phyloP scores from a whole-genome alignment of 306 rosid species.

The Trifolium fragiferum region DNA sequence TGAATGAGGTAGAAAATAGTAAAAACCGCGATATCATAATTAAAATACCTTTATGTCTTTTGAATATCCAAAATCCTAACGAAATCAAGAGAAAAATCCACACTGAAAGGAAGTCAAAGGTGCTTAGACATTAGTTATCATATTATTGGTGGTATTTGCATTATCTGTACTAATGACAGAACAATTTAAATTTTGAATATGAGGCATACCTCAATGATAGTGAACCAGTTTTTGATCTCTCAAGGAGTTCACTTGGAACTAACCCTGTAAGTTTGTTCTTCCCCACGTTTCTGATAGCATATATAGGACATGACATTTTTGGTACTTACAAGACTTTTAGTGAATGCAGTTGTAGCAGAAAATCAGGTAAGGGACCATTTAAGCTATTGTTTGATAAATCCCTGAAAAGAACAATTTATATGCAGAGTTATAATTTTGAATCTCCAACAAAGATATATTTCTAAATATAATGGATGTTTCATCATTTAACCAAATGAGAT shows the following conservation, averaged over 20 bases:
- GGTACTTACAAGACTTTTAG: constrained; percentile 56
- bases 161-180: no score
- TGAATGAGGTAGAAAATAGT: no score
- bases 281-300: no score
- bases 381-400: constrained; percentile 65
- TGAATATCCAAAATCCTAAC: constrained; percentile 5
- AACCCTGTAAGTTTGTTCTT: constrained; percentile 51
- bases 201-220: constrained; percentile 53
- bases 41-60: constrained; percentile 27
- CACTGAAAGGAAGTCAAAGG: constrained; percentile 8
- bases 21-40: no score
- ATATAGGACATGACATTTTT: no score
- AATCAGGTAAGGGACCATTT: constrained; percentile 46
- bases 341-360: constrained; percentile 38
- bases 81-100: constrained; percentile 6
- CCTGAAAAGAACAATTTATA: constrained; percentile 43
- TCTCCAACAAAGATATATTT: background rate
- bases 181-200: no score
- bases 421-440: constrained; percentile 20
- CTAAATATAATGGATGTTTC: no score
- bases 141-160: background rate
- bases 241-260: constrained; percentile 48
- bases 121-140: background rate
- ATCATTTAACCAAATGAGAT: background rate
- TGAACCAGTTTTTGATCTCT: constrained; percentile 43